Base-by-base conservation (phyloP, 768 basidiomycete genomes). In the Agaricus blazei region DNA sequence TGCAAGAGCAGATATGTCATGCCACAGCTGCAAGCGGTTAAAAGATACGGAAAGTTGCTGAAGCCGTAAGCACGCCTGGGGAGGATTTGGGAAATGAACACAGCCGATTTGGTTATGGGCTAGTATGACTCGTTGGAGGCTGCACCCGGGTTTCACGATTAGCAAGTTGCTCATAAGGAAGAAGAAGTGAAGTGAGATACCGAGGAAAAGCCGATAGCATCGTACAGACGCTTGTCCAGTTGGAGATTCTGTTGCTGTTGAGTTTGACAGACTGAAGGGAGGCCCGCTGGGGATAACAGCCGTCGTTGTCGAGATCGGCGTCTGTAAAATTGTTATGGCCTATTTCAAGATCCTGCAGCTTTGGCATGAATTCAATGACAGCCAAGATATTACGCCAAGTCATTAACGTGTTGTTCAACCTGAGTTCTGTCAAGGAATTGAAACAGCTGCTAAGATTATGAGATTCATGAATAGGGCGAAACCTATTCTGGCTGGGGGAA, bases 381-480 rank as follows among this genome's bases (percentile, higher is more conserved):
- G 60, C 57, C 58, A 74, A 68, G 66, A 90, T 81, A 60, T 89
- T 85, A 48, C 68, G 64, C 90, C 93, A 96, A 41, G 79, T 75
- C 51, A 84, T 78, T 50, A 88, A 74, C 2, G 90, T 92, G 41
- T 70, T 78, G 65, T 88, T 93, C 34, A 96, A 70, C 56, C 90
- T 85, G 38, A 94, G 68, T 60, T 92, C 88, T 38, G 68, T 72
- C 43, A 93, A 62, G 27, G 65, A 65, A 9, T 65, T 55, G 69
- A 88, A 89, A 7, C 81, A 75, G 15, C 66, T 52, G 26, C 61
- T 51, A 57, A 78, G 67, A 38, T 63, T 56, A 26, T 60, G 55
- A 42, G 62, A 48, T 47, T 72, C 61, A n/a, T 63, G 56, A 8
- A 76, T 71, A 9, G 75, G 70, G 28, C 65, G 62, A 52, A 95